Conservation (phyloP, 345 rosid genomes). For the Combretum micranthum region DNA sequence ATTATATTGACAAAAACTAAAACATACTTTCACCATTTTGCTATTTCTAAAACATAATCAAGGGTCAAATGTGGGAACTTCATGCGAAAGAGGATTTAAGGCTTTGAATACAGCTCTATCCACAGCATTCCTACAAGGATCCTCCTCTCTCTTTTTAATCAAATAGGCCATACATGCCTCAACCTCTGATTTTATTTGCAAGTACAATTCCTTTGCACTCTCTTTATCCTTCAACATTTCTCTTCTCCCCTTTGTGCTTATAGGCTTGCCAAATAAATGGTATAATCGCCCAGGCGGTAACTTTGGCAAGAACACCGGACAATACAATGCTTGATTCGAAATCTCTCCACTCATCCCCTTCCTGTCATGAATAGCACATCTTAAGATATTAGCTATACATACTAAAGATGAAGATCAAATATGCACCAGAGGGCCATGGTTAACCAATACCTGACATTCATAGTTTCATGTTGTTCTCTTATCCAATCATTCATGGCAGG, state of each 20-base stretch:
- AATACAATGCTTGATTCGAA: slow-evolving; percentile 25
- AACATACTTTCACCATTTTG: too few species aligned
- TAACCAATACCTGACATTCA: slow-evolving; percentile 28
- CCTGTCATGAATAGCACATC: slow-evolving; percentile 16
- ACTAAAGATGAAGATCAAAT: background rate
- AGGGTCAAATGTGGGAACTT: slow-evolving; percentile 54
- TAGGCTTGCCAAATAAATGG: slow-evolving; percentile 46
- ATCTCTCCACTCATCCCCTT: slow-evolving; percentile 28
- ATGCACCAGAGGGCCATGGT: background rate
- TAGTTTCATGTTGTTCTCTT: slow-evolving; percentile 3
- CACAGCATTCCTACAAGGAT: slow-evolving; percentile 50
- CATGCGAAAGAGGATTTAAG: slow-evolving; percentile 27
- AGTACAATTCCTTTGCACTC: slow-evolving; percentile 39
- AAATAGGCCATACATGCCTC: slow-evolving; percentile 48
- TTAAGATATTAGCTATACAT: background rate
- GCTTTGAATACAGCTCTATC: slow-evolving; percentile 35
- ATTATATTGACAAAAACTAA: too few species aligned
- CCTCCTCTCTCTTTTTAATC: slow-evolving; percentile 49
- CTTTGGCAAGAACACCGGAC: slow-evolving; percentile 32
- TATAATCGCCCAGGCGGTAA: slow-evolving; percentile 48
- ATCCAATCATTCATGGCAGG: slow-evolving; percentile 27
- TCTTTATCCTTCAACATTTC: slow-evolving; percentile 38
- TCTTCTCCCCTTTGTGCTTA: slow-evolving; percentile 40
- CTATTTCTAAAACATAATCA: slow-evolving; percentile 7
- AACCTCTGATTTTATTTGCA: slow-evolving; percentile 44